phyloP scores from a whole-genome alignment of 2,329 filamentous ascomycete species.

The Hymenoscyphus salicellus region DNA sequence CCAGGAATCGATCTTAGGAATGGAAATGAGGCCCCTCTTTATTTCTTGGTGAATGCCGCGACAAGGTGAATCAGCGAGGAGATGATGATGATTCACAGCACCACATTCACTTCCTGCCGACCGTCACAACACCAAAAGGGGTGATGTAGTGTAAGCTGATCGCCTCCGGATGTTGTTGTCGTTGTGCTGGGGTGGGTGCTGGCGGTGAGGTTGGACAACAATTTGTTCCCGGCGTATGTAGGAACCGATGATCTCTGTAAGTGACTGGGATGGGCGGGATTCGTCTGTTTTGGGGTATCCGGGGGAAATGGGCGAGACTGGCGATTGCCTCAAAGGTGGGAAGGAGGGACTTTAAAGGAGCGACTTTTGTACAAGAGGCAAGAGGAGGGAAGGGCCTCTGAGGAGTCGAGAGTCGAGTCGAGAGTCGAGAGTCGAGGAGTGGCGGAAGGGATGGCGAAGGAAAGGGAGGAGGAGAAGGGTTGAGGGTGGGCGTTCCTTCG shows the following conservation, averaged over 20 bases:
- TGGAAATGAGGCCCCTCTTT: conserved; percentile 5
- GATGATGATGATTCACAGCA: background rate
- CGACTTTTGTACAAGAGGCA: background rate
- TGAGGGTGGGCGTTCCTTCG: background rate
- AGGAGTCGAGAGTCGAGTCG: background rate
- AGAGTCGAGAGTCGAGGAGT: background rate
- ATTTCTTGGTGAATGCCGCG: background rate
- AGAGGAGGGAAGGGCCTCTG: background rate
- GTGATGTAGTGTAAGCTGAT: background rate
- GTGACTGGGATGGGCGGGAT: background rate
- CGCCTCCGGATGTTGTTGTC: background rate
- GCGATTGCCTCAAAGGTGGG: background rate
- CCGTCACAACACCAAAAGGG: background rate
- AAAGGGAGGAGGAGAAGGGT: background rate
- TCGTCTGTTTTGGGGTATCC: background rate
- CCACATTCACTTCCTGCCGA: background rate
- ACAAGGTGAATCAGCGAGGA: background rate
- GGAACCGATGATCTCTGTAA: background rate
- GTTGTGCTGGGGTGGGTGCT: background rate
- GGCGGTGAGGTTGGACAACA: conserved; percentile 4
- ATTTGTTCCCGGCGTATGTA: background rate
- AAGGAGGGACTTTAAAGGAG: background rate
- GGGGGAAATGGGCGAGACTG: background rate
- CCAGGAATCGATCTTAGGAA: background rate
- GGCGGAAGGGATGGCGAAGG: background rate